A percentile compares a stretch with the other conserved stretches of the same genome.
Evolutionary conservation across 2,329 filamentous ascomycete species (phyloP).

Genomic region (Arthrobotrys musiformis): DNA sequence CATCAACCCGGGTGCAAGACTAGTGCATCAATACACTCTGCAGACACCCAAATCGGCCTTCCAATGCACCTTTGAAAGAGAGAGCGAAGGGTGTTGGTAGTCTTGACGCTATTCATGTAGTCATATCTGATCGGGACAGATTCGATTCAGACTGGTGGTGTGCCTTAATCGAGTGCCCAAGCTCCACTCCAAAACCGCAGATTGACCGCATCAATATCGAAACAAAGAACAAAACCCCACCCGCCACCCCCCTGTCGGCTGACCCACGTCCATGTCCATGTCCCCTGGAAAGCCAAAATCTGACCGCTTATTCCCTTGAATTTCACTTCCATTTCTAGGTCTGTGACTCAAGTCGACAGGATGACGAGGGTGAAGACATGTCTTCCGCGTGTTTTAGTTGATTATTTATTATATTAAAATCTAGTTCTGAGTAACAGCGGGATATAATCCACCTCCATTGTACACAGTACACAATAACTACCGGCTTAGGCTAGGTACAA

Average conservation of each 20-base stretch:
- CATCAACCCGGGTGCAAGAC: no score
- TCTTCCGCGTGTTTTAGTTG: not conserved
- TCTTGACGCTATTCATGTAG: not conserved
- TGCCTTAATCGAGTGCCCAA: constrained; percentile 35
- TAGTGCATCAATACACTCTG: no score
- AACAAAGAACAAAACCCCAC: constrained; percentile 1
- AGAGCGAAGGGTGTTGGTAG: not conserved
- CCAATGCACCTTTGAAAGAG: constrained; percentile 27
- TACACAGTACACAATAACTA: no score
- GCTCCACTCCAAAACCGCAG: constrained; percentile 11
- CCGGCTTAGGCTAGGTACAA: no score
- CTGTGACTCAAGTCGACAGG: constrained; percentile 31
- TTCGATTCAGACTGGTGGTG: constrained; percentile 46
- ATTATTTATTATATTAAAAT: not conserved
- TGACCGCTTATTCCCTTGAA: constrained; percentile 23
- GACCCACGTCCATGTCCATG: no score
- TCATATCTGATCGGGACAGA: constrained; percentile 18
- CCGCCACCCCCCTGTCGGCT: not conserved
- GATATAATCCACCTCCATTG: not conserved
- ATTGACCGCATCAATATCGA: no score
- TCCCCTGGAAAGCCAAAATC: constrained; percentile 7
- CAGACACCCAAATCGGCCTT: constrained; percentile 21
- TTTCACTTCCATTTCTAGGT: no score
- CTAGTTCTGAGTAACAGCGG: constrained; percentile 11
- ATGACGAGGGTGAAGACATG: constrained; percentile 6